Evolutionary conservation across 805 yeast species (phyloP).

Genomic region (Yamadazyma takamatsuzukensis): DNA sequence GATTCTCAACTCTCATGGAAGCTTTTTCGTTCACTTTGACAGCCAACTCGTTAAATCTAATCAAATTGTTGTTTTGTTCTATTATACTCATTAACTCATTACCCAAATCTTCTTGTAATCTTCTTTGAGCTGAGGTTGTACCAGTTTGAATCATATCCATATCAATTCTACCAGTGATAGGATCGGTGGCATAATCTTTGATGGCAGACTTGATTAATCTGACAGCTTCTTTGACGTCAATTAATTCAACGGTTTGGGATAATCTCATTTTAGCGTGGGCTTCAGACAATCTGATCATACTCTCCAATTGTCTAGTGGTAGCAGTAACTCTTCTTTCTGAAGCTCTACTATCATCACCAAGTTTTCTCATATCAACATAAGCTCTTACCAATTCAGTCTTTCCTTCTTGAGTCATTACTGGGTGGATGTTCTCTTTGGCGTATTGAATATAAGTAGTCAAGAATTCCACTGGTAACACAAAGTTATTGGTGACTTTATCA

Average conservation of each 20-base stretch:
- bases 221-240: constrained; percentile 91
- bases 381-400: constrained; percentile 80
- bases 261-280: constrained; percentile 98
- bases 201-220: constrained; percentile 90
- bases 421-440: constrained; percentile 81
- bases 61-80: constrained; percentile 45
- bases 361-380: constrained; percentile 89
- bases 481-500: constrained; percentile 61
- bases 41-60: constrained; percentile 57
- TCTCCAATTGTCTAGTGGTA: constrained; percentile 93
- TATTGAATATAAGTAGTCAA: constrained; percentile 87
- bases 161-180: constrained; percentile 92
- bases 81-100: constrained; percentile 56
- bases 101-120: constrained; percentile 67
- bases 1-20: constrained; percentile 61
- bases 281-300: constrained; percentile 90
- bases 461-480: constrained; percentile 80
- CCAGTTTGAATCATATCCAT: constrained; percentile 98
- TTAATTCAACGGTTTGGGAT: constrained; percentile 61
- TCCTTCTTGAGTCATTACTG: constrained; percentile 77
- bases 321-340: constrained; percentile 94
- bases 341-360: constrained; percentile 87
- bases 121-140: constrained; percentile 81
- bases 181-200: constrained; percentile 98
- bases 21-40: constrained; percentile 64